Base-by-base conservation (phyloP, 176 grass and related monocot genomes). In the Oryza brachyantha region DNA sequence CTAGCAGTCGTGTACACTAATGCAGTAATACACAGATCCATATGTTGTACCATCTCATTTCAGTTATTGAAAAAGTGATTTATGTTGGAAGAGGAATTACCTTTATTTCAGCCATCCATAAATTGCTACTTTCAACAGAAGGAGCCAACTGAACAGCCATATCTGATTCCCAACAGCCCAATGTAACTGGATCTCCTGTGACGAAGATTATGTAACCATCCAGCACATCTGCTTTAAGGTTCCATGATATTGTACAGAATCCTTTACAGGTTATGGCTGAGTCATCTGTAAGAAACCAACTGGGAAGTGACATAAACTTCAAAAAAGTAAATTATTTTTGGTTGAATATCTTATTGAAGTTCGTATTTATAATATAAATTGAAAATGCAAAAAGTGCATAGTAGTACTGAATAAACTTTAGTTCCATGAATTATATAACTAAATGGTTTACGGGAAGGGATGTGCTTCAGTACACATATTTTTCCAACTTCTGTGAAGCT, bases 151-250 rank as follows among this genome's bases (percentile, higher is more conserved):
- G 84, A 94, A 94, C 70, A 78, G 91, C 89, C 87, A 86, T 89
- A 71, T 85, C 77, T 31, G 89, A 86, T 61, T 92, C 91, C 95
- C 95, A 97, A 69, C 89, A 92, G 61, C 95, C 95, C 72, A 97
- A 78, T 38, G 85, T 81, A 83, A 97, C 83, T 12, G 87, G 95
- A 59, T 94, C 91, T 9, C 94, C 95, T 43, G 91, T 97, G 27
- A 97, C 16, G 36, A 90, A 92, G 59, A 97, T 77, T 64, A 86
- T 65, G 59, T 83, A 88, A 62, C 89, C 89, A 88, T 94, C 87
- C 46, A 65, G 32, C 22, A 97, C 72, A 84, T 97, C 91, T 57
- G 89, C 79, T 86, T 92, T 91, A 39, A 97, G 77, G 64, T 82
- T 92, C 95, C 91, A 97, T 50, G 91, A 72, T 86, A 97, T 80